phyloP scores from a whole-genome alignment of 805 yeast genomes.

The Yarrowia sp. region DNA sequence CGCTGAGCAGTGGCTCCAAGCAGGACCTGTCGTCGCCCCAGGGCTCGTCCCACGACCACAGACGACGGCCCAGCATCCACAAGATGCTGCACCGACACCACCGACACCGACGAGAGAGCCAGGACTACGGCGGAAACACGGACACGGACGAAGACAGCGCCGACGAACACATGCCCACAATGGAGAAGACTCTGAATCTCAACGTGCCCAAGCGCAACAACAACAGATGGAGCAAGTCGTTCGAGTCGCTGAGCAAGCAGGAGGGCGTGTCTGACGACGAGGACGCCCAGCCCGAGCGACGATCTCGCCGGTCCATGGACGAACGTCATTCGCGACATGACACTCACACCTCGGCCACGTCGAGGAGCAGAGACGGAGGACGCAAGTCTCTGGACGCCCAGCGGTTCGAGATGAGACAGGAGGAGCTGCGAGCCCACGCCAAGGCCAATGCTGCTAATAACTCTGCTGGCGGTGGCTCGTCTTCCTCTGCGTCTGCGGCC shows the following conservation, averaged over 20 bases:
- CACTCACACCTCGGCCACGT: not conserved
- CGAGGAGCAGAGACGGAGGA: constrained; percentile 25
- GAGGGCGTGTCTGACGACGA: constrained; percentile 31
- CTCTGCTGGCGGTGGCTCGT: not conserved
- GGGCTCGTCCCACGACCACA: not conserved
- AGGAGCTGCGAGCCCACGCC: constrained; percentile 36
- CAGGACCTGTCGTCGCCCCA: constrained; percentile 3
- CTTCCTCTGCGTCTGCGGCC: not conserved
- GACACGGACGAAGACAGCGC: constrained; percentile 14
- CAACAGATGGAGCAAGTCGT: constrained; percentile 33
- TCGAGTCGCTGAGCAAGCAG: constrained; percentile 17
- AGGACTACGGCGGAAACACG: constrained; percentile 21
- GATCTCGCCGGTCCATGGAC: constrained; percentile 27
- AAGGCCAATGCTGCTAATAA: constrained; percentile 11
- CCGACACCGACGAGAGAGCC: constrained; percentile 15
- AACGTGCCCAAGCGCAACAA: constrained; percentile 25
- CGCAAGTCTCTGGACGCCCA: constrained; percentile 31
- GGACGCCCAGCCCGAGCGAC: constrained; percentile 13
- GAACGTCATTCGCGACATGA: constrained; percentile 10
- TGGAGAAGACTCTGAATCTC: constrained; percentile 9
- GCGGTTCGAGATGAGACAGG: constrained; percentile 31
- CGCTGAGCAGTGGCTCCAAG: constrained; percentile 22
- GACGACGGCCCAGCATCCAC: constrained; percentile 6
- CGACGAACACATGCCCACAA: constrained; percentile 6
- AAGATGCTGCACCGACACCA: constrained; percentile 33